A percentile compares a stretch with the other conserved stretches of the same genome.
phyloP scores from a whole-genome alignment of 2,329 filamentous ascomycete species.

The Colletotrichum cordylinicola region DNA sequence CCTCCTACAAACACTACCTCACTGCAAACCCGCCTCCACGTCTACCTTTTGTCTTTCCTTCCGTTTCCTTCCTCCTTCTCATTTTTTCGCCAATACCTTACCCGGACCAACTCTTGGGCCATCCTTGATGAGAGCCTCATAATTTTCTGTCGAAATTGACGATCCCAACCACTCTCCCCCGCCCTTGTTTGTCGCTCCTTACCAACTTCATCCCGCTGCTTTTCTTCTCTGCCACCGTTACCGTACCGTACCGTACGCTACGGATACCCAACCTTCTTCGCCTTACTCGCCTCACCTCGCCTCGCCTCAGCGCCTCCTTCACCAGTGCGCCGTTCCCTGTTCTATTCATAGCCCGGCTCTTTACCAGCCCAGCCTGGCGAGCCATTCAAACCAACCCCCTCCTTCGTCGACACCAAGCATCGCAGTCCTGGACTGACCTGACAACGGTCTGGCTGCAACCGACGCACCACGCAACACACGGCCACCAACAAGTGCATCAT shows the following conservation, averaged over 20 bases:
- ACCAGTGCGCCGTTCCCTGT: constrained; percentile 10
- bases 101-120: background rate
- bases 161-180: background rate
- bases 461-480: background rate
- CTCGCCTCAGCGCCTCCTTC: background rate
- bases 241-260: background rate
- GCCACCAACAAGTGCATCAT: background rate
- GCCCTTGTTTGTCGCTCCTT: background rate
- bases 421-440: background rate
- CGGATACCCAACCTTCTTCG: background rate
- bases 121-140: background rate
- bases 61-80: background rate
- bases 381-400: constrained; percentile 8
- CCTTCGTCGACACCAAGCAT: constrained; percentile 9
- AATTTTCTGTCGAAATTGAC: background rate
- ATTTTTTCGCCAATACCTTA: background rate
- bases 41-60: background rate
- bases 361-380: constrained; percentile 13
- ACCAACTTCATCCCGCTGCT: background rate
- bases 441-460: background rate
- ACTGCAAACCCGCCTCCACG: background rate
- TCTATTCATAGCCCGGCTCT: constrained; percentile 19
- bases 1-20: background rate
- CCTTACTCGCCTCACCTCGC: background rate
- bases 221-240: background rate